Percentiles rank a stretch among this genome's conserved stretches.
Conservation (phyloP, 2,329 filamentous ascomycete genomes). For the Cercospora sp. region DNA sequence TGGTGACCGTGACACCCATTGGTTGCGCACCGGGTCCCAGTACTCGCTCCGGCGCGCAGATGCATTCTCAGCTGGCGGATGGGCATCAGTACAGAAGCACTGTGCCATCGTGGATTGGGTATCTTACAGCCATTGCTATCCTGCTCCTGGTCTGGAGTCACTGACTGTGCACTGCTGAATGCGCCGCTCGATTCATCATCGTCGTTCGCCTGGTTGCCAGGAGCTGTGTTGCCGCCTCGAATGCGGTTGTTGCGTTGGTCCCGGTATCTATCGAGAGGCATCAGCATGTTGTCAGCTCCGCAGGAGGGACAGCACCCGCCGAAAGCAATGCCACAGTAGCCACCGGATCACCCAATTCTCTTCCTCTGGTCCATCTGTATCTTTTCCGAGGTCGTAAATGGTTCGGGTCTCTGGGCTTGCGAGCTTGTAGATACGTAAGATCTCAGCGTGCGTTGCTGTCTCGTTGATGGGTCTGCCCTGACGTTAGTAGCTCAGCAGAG, state of each 20-base stretch:
- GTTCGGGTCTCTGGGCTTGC: slow-evolving; percentile 42
- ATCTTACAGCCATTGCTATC: slow-evolving; percentile 8
- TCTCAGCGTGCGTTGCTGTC: slow-evolving; percentile 48
- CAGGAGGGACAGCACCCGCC: slow-evolving; percentile 20
- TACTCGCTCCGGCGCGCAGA: neutral
- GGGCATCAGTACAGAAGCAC: slow-evolving; percentile 3
- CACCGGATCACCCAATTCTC: slow-evolving; percentile 54
- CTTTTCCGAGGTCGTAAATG: slow-evolving; percentile 47
- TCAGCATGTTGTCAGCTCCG: neutral
- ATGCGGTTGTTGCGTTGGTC: slow-evolving; percentile 27
- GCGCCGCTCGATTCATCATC: slow-evolving; percentile 17
- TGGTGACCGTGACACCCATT: slow-evolving; percentile 5
- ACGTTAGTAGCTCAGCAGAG: slow-evolving; percentile 21
- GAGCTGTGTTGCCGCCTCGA: neutral
- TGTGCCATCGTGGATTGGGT: neutral
- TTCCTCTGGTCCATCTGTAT: slow-evolving; percentile 43
- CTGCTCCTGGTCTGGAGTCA: neutral
- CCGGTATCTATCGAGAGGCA: slow-evolving; percentile 31
- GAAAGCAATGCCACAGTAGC: slow-evolving; percentile 53
- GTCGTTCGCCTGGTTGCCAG: neutral
- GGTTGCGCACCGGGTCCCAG: slow-evolving; percentile 19
- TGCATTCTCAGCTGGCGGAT: neutral
- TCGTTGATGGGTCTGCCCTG: slow-evolving; percentile 48
- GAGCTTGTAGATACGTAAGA: slow-evolving; percentile 42
- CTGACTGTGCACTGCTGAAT: neutral